A percentile compares a stretch with the other conserved stretches of the same genome.
phyloP scores from a whole-genome alignment of 768 basidiomycete genomes.

The Megacollybia marginata region DNA sequence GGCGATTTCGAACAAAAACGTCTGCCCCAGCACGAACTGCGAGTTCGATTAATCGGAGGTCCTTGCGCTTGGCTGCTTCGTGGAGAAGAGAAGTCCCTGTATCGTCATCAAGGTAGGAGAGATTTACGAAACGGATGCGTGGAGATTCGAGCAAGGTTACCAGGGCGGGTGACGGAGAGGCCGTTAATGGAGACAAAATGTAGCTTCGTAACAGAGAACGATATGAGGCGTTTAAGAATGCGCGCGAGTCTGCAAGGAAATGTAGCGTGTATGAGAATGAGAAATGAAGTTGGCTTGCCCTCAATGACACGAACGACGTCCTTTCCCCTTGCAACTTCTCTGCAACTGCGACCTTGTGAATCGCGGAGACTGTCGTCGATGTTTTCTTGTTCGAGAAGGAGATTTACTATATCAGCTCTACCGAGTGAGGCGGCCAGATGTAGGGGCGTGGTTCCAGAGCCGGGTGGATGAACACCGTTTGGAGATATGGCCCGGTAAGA shows the following conservation, averaged over 20 bases:
- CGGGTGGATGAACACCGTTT: conserved; percentile 67
- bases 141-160: conserved; percentile 60
- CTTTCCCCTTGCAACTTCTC: conserved; percentile 65
- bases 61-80: conserved; percentile 77
- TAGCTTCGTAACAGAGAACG: conserved; percentile 69
- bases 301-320: conserved; percentile 63
- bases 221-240: conserved; percentile 67
- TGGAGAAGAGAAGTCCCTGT: conserved; percentile 77
- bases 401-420: conserved; percentile 60
- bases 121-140: conserved; percentile 62
- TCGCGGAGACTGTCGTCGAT: conserved; percentile 78
- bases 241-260: conserved; percentile 57
- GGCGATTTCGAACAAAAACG: conserved; percentile 76
- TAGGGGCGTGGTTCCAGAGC: conserved; percentile 67
- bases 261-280: conserved; percentile 4
- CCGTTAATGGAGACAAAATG: conserved; percentile 47
- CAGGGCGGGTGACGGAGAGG: conserved; percentile 34
- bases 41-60: conserved; percentile 77
- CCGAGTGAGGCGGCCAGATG: conserved; percentile 66
- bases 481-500: conserved; percentile 73
- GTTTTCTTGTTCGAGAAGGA: conserved; percentile 71
- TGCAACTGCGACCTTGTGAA: conserved; percentile 53
- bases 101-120: conserved; percentile 75
- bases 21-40: conserved; percentile 82
- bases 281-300: conserved; percentile 31